A percentile compares a stretch with the other conserved stretches of the same genome.
Evolutionary conservation across 1,139 yeast species (phyloP).

Genomic region (Yamadazyma jaroonii): DNA sequence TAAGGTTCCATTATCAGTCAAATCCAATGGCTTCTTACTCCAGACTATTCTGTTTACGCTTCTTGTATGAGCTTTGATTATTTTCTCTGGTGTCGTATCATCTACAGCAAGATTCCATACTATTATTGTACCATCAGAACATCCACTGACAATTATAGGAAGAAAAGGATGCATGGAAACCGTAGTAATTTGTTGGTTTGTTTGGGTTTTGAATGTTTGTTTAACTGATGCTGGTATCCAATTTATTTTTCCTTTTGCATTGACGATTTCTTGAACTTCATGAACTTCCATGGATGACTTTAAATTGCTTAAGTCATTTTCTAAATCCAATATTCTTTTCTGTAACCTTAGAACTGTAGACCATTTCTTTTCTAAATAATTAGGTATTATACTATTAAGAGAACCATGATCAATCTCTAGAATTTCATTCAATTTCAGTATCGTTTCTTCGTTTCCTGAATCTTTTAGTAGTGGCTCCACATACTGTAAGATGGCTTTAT

Average conservation of each 20-base stretch:
- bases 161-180: constrained; percentile 72
- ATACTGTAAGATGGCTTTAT: constrained; percentile 57
- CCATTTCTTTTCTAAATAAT: constrained; percentile 83
- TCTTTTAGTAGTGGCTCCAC: constrained; percentile 32
- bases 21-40: constrained; percentile 35
- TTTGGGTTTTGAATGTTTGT: constrained; percentile 52
- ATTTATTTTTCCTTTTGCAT: constrained; percentile 37
- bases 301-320: constrained; percentile 40
- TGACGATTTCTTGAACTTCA: constrained; percentile 17
- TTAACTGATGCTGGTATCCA: constrained; percentile 72
- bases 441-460: constrained; percentile 6
- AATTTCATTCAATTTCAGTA: constrained; percentile 13
- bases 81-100: constrained; percentile 61
- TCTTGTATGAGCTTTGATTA: constrained; percentile 76
- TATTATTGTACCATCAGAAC: constrained; percentile 71
- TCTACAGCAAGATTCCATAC: constrained; percentile 68
- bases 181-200: constrained; percentile 55
- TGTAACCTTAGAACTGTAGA: constrained; percentile 80
- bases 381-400: constrained; percentile 31
- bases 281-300: constrained; percentile 43
- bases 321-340: constrained; percentile 62
- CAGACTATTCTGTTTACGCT: constrained; percentile 62
- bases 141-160: constrained; percentile 64
- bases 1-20: constrained; percentile 13
- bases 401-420: constrained; percentile 18